These are phyloP conservation scores for Paratinospora sagittata DNA, from an alignment of 164 flowering plant genomes.

Conservation along the genomic window DNA sequence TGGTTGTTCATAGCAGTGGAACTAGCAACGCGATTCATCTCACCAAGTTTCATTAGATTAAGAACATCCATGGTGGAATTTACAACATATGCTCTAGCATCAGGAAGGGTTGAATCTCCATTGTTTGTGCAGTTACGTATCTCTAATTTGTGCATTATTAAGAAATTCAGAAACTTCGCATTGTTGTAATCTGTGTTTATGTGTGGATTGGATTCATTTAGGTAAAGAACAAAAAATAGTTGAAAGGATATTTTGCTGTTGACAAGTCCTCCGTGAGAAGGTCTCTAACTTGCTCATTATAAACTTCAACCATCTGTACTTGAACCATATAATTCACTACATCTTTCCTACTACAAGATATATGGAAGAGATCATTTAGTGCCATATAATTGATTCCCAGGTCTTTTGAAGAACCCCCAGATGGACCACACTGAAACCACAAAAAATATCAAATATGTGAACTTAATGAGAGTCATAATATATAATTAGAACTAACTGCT, in stretches of 20 bases:
- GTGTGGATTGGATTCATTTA: neutral
- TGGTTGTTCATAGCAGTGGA: conserved; percentile 59
- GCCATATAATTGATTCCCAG: conserved; percentile 79
- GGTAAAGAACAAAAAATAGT: neutral
- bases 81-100: conserved; percentile 58
- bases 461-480: neutral
- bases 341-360: conserved; percentile 50
- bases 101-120: conserved; percentile 50
- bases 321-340: conserved; percentile 48
- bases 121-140: conserved; percentile 50
- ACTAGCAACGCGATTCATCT: conserved; percentile 52
- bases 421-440: conserved; percentile 63
- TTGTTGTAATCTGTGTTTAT: no score
- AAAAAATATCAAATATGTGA: conserved; percentile 5
- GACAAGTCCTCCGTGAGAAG: conserved; percentile 62
- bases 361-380: conserved; percentile 64
- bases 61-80: conserved; percentile 61
- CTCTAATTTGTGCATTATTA: conserved; percentile 58
- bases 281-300: conserved; percentile 89
- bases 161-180: conserved; percentile 29
- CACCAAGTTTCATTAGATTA: conserved; percentile 68
- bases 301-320: conserved; percentile 90
- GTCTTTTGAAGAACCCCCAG: conserved; percentile 39
- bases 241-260: conserved; percentile 60
- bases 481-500: neutral